phyloP scores from a whole-genome alignment of 768 basidiomycete genomes.

The Nidularia pulvinata region DNA sequence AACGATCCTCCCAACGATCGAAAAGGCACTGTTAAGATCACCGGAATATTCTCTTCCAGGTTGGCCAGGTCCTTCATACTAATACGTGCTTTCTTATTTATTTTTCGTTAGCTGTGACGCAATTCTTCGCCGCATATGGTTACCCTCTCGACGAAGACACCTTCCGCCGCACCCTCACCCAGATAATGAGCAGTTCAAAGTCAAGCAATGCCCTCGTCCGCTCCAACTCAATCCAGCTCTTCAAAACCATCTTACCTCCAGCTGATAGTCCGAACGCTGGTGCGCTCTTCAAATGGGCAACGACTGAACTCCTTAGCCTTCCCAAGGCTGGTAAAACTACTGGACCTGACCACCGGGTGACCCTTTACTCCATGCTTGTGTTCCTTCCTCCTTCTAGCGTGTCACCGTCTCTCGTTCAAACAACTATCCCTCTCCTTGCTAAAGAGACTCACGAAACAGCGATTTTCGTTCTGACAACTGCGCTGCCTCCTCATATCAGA shows the following conservation, averaged over 20 bases:
- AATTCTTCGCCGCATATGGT: slow-evolving; percentile 57
- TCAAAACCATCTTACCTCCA: slow-evolving; percentile 43
- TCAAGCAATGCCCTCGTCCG: slow-evolving; percentile 71
- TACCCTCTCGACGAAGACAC: slow-evolving; percentile 43
- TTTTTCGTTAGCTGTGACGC: slow-evolving; percentile 42
- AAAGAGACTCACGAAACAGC: slow-evolving; percentile 85
- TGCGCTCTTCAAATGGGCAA: slow-evolving; percentile 40
- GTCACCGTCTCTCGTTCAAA: slow-evolving; percentile 44
- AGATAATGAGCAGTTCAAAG: slow-evolving; percentile 68
- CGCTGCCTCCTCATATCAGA: slow-evolving; percentile 60
- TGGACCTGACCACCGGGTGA: slow-evolving; percentile 82
- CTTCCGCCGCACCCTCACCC: slow-evolving; percentile 56
- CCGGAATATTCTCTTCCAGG: slow-evolving; percentile 77
- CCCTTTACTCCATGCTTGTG: slow-evolving; percentile 79
- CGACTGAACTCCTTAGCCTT: slow-evolving; percentile 68
- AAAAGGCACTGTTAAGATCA: slow-evolving; percentile 79
- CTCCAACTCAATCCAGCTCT: slow-evolving; percentile 51
- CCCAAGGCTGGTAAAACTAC: slow-evolving; percentile 85
- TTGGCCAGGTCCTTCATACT: slow-evolving; percentile 24
- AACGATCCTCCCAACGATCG: slow-evolving; percentile 67
- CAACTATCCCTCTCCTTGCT: slow-evolving; percentile 34
- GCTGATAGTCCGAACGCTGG: slow-evolving; percentile 26
- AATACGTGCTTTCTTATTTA: not conserved
- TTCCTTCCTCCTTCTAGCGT: slow-evolving; percentile 43
- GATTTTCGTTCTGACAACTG: slow-evolving; percentile 47